Base-by-base conservation (phyloP, 257 asterid species). In the Ehretia macrophylla region DNA sequence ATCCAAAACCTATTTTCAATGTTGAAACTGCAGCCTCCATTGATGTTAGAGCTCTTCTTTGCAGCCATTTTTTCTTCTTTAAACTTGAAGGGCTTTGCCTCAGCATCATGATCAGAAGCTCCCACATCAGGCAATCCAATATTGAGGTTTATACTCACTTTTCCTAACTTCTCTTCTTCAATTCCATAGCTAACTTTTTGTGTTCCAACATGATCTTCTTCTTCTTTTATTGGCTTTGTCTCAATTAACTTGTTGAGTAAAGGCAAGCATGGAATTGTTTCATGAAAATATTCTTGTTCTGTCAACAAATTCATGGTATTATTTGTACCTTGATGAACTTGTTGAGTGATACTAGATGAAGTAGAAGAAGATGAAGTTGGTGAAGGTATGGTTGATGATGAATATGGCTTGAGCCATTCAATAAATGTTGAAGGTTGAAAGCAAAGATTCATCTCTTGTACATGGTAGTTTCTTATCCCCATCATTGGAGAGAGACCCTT, bases 1-100 rank as follows among this genome's bases (percentile, higher is more conserved):
- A 88, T 91, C 96, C 96, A 91, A 76, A 77, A 91, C 63, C 95
- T 79, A 71, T 81, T 75, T 67, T 71, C 67, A 58, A 32, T 64
- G 17, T 59, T 68, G 56, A 76, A 66, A 45, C 55, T 79, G 65
- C 71, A 32, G 8, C 62, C 71, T 6, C 44, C 47, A 42, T 4
- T 42, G 47, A 42, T 42, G 16, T 42, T 42, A 42, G 12, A 8
- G 14, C 50, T 47, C 64, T 55, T 68, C 77, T 44, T 62, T 59
- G 16, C 3, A 42, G 47, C 59, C 16, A 42, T 40, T 0, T 1
- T 60, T 1, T 77, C 80, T 58, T 66, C 76, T 73, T 76, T 68
- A 23, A 64, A 21, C 32, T 54, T 47, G 52, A 32, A 65, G 17
- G 52, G 52, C 21, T 16, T 47, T n/a, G 56, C 46, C 65, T 62